These are phyloP conservation scores for Kokia cookei DNA, from an alignment of 441 rosid genomes.

Conservation along the genomic window DNA sequence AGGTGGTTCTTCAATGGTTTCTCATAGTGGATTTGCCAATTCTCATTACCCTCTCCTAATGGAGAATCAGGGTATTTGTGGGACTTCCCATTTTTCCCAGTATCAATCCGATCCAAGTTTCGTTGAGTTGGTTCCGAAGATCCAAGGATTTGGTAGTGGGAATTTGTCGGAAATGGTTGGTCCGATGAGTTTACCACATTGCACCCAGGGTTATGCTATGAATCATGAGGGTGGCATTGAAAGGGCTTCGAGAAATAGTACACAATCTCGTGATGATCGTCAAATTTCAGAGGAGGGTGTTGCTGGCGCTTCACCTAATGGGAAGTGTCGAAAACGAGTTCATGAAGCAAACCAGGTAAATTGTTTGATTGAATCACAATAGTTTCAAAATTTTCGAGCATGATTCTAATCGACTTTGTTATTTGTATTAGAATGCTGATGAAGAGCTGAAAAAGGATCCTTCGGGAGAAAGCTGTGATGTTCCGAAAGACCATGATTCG, in stretches of 20 bases:
- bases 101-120: constrained; percentile 53
- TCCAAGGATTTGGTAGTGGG: constrained; percentile 51
- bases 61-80: constrained; percentile 50
- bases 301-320: constrained; percentile 31
- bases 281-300: constrained; percentile 44
- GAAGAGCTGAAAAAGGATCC: constrained; percentile 42
- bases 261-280: constrained; percentile 38
- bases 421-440: constrained; percentile 45
- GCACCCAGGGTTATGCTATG: constrained; percentile 30
- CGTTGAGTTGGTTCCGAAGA: constrained; percentile 45
- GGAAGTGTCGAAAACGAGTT: constrained; percentile 40
- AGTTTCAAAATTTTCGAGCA: neutral
- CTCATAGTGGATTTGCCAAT: constrained; percentile 44
- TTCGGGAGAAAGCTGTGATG: constrained; percentile 38
- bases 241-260: constrained; percentile 28
- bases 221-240: constrained; percentile 34
- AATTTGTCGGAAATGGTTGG: constrained; percentile 52
- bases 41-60: constrained; percentile 46
- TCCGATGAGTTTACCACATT: constrained; percentile 34
- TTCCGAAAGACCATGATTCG: constrained; percentile 38
- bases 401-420: constrained; percentile 12
- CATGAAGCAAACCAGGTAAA: constrained; percentile 41
- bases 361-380: constrained; percentile 2
- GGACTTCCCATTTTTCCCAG: constrained; percentile 42
- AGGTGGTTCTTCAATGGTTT: constrained; percentile 37